Evolutionary conservation across 148 eudicot genomes (phyloP).

Genomic region (Rhododendron molle): DNA sequence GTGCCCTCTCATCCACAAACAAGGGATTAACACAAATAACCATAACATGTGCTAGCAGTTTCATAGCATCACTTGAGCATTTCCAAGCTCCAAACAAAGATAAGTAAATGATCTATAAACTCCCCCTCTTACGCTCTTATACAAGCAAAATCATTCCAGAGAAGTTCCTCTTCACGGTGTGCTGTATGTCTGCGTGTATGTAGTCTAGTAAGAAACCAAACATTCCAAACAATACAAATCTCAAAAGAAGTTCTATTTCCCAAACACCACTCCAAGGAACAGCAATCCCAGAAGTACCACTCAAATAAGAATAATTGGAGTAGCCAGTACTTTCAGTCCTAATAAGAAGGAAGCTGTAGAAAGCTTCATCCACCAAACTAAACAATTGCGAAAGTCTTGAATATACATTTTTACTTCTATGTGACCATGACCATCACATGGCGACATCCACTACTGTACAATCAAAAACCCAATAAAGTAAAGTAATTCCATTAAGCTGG

Average conservation of each 20-base stretch:
- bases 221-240: neutral
- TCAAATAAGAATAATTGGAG: neutral
- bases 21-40: neutral
- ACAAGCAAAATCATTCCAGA: neutral
- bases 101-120: neutral
- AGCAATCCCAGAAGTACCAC: neutral
- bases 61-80: conserved; percentile 6
- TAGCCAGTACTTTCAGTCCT: neutral
- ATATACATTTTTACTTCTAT: neutral
- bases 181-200: neutral
- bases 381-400: neutral
- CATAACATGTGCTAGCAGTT: neutral
- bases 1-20: neutral
- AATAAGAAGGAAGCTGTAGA: neutral
- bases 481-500: neutral
- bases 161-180: neutral
- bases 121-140: neutral
- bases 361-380: neutral
- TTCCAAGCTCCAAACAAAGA: neutral
- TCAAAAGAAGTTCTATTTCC: neutral
- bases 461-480: neutral
- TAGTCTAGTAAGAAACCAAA: neutral
- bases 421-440: neutral
- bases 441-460: neutral
- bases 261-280: neutral